Percentiles rank a stretch among this genome's conserved stretches.
phyloP scores from a whole-genome alignment of 2,329 filamentous ascomycete species.

The Cladophialophora exuberans region DNA sequence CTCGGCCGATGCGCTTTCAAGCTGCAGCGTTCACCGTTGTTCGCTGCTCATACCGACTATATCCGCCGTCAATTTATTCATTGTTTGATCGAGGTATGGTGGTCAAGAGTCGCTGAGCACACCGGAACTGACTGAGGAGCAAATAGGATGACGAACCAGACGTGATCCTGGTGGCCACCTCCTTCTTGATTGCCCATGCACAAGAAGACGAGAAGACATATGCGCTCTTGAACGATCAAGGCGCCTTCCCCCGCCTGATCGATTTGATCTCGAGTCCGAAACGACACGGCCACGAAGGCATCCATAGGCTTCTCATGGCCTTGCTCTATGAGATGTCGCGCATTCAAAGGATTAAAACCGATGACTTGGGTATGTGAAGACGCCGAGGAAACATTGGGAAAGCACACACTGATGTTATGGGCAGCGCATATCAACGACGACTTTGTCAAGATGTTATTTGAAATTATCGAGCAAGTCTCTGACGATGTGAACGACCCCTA shows the following conservation, averaged over 20 bases:
- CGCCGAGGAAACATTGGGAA: background rate
- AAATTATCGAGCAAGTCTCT: conserved; percentile 83
- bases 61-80: conserved; percentile 92
- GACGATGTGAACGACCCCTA: conserved; percentile 90
- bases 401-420: conserved; percentile 1
- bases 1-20: conserved; percentile 78
- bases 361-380: conserved; percentile 68
- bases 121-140: conserved; percentile 21
- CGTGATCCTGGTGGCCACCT: conserved; percentile 79
- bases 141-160: conserved; percentile 80
- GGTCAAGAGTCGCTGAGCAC: background rate
- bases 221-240: conserved; percentile 83
- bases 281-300: conserved; percentile 64
- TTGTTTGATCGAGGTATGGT: conserved; percentile 70
- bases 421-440: conserved; percentile 67
- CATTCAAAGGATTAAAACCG: conserved; percentile 76
- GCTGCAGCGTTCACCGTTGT: conserved; percentile 76
- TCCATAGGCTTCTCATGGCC: conserved; percentile 83
- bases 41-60: conserved; percentile 75
- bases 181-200: conserved; percentile 85
- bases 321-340: conserved; percentile 96
- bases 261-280: conserved; percentile 73
- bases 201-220: conserved; percentile 76
- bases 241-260: conserved; percentile 79
- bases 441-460: conserved; percentile 82